Base-by-base conservation (phyloP, 139 green algal species). In the Mychonastes homosphaera region DNA sequence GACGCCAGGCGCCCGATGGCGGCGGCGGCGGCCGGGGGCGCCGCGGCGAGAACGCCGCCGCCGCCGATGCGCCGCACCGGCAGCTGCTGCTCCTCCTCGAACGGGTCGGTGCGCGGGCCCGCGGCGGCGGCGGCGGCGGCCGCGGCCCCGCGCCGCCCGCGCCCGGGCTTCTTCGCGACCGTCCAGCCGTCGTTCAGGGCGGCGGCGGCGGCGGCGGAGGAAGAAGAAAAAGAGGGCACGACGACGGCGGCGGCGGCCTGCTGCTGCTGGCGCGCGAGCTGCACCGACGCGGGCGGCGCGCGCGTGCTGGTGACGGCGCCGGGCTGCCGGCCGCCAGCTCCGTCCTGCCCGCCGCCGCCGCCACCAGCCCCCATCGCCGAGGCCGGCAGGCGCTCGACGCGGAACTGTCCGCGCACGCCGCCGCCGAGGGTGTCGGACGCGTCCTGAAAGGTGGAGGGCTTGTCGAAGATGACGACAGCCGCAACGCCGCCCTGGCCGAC, bases 331-430 rank as follows among this genome's bases (percentile, higher is more conserved):
- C n/a, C 48, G 35, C 10, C 48, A 19, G n/a, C 9, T 34, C n/a
- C 48, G 24, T 23, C 48, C 32, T 3, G 24, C 38, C 29, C 54
- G 53, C 52, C 48, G 38, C 58, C 34, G 56, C 62, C 18, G 61
- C 44, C 4, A 29, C 44, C 27, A 33, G 49, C 53, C 33, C 9
- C 56, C 15, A 38, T 19, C 4, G 18, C 24, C 39, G 21, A 19
- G 15, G 36, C 16, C 12, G 24, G 18, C 44, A 36, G 4, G 45
- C 60, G 50, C 12, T 76, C 66, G 6, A 78, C 46, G 6, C 63
- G 49, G 58, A 84, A 84, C 39, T 79, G 58, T 6, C 77, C 77
- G 1, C 75, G 56, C 13, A 84, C 65, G 29, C 77, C 77, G 32
- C 77, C 77, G 2, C 58, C 77, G 26, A 84, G 45, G 2, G 34